A percentile compares a stretch with the other conserved stretches of the same genome.
Evolutionary conservation across 139 green algal genomes (phyloP).

Genomic region (Diplosphaera chodatii): DNA sequence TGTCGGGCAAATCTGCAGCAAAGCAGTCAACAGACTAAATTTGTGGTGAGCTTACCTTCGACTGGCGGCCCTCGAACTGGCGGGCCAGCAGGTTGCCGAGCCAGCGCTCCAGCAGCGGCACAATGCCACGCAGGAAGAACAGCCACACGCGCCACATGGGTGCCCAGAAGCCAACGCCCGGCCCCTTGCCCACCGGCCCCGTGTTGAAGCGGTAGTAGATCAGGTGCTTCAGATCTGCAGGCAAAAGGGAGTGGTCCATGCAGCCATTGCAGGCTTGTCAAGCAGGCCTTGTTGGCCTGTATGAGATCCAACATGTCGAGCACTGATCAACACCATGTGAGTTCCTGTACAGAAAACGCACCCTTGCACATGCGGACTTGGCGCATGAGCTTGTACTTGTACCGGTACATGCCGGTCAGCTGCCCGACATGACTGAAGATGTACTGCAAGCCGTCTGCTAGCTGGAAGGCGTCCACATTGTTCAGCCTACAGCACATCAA

Average conservation of each 20-base stretch:
- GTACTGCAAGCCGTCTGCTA: slow-evolving; percentile 99
- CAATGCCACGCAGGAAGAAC: slow-evolving; percentile 98
- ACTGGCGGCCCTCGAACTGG: slow-evolving; percentile 97
- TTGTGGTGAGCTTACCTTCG: slow-evolving; percentile 68
- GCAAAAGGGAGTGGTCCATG: too few species aligned
- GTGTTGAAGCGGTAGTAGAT: slow-evolving; percentile 99
- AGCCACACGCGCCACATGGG: slow-evolving; percentile 99
- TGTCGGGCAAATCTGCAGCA: too few species aligned
- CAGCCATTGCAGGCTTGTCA: too few species aligned
- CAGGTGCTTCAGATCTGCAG: slow-evolving; percentile 93
- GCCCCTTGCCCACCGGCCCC: slow-evolving; percentile 93
- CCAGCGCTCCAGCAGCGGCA: slow-evolving; percentile 97
- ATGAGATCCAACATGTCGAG: too few species aligned
- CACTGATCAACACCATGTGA: too few species aligned
- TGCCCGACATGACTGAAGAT: slow-evolving; percentile 98
- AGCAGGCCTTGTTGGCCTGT: too few species aligned
- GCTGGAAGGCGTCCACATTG: slow-evolving; percentile 99
- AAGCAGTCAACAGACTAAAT: too few species aligned
- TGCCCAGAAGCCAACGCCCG: slow-evolving; percentile 98
- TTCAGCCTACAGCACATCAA: slow-evolving; percentile 78
- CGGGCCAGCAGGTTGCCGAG: slow-evolving; percentile 97
- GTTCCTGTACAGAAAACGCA: too few species aligned
- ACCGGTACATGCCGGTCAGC: slow-evolving; percentile 95
- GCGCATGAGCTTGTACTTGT: slow-evolving; percentile 99
- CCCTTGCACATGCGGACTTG: slow-evolving; percentile 98